Percentiles rank a stretch among this genome's conserved stretches.
phyloP scores from a whole-genome alignment of 169 alveolate genomes.

The Eimeria zaria region DNA sequence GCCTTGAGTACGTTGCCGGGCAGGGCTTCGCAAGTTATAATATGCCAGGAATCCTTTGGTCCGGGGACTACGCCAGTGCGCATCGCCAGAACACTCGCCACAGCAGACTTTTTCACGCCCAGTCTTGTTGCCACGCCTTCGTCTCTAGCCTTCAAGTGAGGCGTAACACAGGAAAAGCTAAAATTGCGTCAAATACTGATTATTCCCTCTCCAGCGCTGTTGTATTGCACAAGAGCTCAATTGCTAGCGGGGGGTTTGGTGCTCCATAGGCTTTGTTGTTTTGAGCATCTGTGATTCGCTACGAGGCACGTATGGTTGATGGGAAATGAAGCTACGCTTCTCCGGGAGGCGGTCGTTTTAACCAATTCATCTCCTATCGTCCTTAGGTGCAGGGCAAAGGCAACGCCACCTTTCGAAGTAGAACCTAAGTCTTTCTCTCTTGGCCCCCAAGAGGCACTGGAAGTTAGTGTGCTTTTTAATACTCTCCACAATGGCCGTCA shows the following conservation, averaged over 20 bases:
- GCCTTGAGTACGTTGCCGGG: constrained; percentile 82
- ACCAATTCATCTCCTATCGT: constrained; percentile 93
- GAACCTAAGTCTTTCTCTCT: constrained; percentile 90
- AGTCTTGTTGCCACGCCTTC: constrained; percentile 51
- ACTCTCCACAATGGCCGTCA: constrained; percentile 87
- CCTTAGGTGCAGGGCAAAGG: constrained; percentile 91
- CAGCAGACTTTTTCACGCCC: constrained; percentile 80
- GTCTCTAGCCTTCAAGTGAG: constrained; percentile 69
- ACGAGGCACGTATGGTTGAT: constrained; percentile 43
- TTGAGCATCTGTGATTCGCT: not conserved
- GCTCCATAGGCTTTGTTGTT: not conserved
- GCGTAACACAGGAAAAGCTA: not conserved
- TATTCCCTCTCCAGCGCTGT: not conserved
- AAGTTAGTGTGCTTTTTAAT: constrained; percentile 94
- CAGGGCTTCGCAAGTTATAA: constrained; percentile 32
- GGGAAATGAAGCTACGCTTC: constrained; percentile 75
- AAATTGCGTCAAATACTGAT: not conserved
- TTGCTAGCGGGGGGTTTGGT: not conserved
- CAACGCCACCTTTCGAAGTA: constrained; percentile 93
- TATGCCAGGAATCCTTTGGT: constrained; percentile 81
- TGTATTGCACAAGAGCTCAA: not conserved
- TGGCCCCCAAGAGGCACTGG: constrained; percentile 90
- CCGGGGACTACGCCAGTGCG: constrained; percentile 74
- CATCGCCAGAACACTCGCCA: constrained; percentile 52
- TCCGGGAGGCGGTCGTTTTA: constrained; percentile 89